Evolutionary conservation across 495 filamentous ascomycete species (phyloP), one percentile per base, ranked within the genome.

Genomic region (Penicillium cataractarum): DNA sequence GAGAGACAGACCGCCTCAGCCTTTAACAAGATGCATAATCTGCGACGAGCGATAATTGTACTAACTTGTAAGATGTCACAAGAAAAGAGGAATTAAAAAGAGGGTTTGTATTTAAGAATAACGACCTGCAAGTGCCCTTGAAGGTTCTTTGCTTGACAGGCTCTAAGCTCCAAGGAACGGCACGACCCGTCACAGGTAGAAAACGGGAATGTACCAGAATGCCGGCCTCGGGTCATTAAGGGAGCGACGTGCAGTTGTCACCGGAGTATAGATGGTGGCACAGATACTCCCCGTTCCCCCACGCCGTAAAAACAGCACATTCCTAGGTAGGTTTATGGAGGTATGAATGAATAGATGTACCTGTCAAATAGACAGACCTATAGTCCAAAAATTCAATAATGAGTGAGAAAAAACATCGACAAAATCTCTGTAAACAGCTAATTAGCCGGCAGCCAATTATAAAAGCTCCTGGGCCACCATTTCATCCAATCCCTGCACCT

Each of bases 221-320:
- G 24, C 46, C 22, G 46, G 1, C 4, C 13, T 26, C 15, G 24
- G 46, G 31, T 54, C 19, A 15, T 21, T 60, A 57, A n/a, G 55
- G 51, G 55, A 65, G 57, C 42, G 49, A 44, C 62, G 42, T 65
- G 60, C 65, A 68, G 60, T 49, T 62, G 60, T 57, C 60, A 68
- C 22, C 46, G 56, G 39, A 44, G 46, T 49, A 49, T 26, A 49
- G 15, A 27, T 29, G 24, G 46, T 50, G 12, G 24, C 24, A 55
- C 55, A 57, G 39, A 4, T 24, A 46, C 8, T 24, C 42, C 44
- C 58, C 10, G 6, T 7, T 26, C 54, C 21, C 29, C 22, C 54
- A 15, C 8, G 7, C 24, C 53, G 24, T 6, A 37, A 52, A 46
- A 9, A 53, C 50, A 48, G 60, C 60, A 55, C 32, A 33, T 51